A percentile compares a stretch with the other conserved stretches of the same genome.
These are phyloP conservation scores for Trypanosoma lewisi DNA, from an alignment of 208 protist genomes.

Conservation along the genomic window DNA sequence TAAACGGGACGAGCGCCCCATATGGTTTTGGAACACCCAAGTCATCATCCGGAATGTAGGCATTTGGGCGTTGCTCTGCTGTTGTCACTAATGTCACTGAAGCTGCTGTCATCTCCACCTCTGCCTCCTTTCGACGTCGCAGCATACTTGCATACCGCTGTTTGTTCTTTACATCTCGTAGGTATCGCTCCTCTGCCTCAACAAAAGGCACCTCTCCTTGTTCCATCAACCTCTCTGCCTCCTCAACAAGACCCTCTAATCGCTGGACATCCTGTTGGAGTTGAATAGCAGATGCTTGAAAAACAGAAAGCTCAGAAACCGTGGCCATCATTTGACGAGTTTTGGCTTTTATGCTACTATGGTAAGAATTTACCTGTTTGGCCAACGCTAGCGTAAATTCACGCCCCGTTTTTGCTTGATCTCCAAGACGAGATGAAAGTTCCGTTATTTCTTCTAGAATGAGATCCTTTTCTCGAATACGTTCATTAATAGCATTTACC, in stretches of 20 bases:
- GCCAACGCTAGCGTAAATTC: constrained; percentile 92
- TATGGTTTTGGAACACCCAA: constrained; percentile 86
- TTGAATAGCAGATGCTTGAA: constrained; percentile 90
- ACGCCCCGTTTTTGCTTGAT: constrained; percentile 80
- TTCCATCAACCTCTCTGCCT: constrained; percentile 75
- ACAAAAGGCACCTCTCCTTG: constrained; percentile 80
- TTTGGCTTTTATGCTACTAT: constrained; percentile 81
- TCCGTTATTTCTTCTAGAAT: constrained; percentile 94
- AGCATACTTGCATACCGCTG: constrained; percentile 58
- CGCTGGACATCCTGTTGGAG: constrained; percentile 86
- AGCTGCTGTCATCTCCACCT: constrained; percentile 18
- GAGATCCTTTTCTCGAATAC: constrained; percentile 96
- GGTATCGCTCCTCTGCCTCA: constrained; percentile 76
- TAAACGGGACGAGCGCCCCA: constrained; percentile 75
- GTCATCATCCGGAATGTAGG: constrained; percentile 90
- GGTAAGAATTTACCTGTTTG: constrained; percentile 92
- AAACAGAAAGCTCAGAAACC: constrained; percentile 95
- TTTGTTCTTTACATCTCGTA: constrained; percentile 57
- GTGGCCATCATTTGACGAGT: constrained; percentile 95
- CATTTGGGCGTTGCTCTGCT: constrained; percentile 78
- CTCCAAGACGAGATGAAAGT: constrained; percentile 82
- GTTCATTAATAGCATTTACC: constrained; percentile 89
- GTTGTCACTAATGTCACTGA: constrained; percentile 49
- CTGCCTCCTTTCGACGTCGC: constrained; percentile 44
- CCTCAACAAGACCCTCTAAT: constrained; percentile 70